Base-by-base conservation (phyloP, 2,329 filamentous ascomycete genomes). In the Chaetothyriales sp. region DNA sequence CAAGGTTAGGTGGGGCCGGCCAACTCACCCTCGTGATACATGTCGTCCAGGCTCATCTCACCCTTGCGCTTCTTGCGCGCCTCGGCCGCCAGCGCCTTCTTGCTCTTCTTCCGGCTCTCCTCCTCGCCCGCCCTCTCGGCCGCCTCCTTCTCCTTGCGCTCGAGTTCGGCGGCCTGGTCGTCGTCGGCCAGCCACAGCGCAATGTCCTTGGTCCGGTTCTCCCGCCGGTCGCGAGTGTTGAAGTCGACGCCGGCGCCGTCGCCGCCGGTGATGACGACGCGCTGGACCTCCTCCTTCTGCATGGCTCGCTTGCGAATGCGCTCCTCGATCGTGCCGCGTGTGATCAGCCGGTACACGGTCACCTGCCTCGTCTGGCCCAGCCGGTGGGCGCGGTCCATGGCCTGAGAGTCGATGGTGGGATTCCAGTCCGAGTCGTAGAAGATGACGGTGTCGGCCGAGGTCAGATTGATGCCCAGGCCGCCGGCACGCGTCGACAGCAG, bases 401-500 rank as follows among this genome's bases (percentile, higher is more conserved):
- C 92, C 68, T 98, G 92, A 50, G 87, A 94, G 67, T 98, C 92
- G 64, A 97, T 97, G 2, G 92, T 97, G 0, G 92, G 92, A 67
- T 98, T 98, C 92, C 92, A 98, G 68, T 98, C 92, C 9, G 88
- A 94, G 67, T 98, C 92, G 76, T 98, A 98, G 73, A 98, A 98
- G 69, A 98, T 97, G 70, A 98, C 92, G 0, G 92, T 98, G 67
- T 98, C 92, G 18, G 92, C 92, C 49, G 86, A 85, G 5, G 92
- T 97, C 60, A 98, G 74, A 65, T 98, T 98, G 76, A 98, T 98
- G 72, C 92, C 92, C 18, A 98, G 78, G 75, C 92, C 92, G 80
- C 92, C 92, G 40, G 92, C 92, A 69, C 92, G 89, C 0, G 92
- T 98, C 18, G 89, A 95, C 43, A 98, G 75, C 37, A 98, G 74